These are phyloP conservation scores for Linnemannia schmuckeri DNA, from an alignment of 192 early-diverging fungal genomes.

Conservation along the genomic window DNA sequence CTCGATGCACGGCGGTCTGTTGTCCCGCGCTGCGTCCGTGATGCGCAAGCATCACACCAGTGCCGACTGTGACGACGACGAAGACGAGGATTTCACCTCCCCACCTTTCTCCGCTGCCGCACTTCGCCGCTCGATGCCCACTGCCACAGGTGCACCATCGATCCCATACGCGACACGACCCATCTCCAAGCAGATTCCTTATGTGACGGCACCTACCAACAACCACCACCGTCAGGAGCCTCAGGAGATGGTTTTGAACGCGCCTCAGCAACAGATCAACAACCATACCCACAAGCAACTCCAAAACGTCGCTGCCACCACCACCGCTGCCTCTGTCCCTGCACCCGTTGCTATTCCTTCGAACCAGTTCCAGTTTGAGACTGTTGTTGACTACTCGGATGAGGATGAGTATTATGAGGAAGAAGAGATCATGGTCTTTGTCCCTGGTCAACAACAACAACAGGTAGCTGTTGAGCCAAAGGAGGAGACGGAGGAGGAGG, in stretches of 20 bases:
- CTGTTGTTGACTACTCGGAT: conserved; percentile 14
- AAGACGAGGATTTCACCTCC: conserved; percentile 7
- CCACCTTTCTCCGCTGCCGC: conserved; percentile 1
- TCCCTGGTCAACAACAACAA: neutral
- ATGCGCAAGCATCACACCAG: conserved; percentile 9
- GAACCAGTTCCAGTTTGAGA: conserved; percentile 20
- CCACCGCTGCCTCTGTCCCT: neutral
- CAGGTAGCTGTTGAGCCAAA: neutral
- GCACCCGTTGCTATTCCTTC: neutral
- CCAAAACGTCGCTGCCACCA: neutral
- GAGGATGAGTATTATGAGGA: conserved; percentile 26
- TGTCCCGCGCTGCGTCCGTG: conserved; percentile 45
- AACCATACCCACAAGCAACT: conserved; percentile 10
- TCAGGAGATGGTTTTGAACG: neutral
- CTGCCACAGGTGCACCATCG: neutral
- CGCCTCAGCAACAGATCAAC: conserved; percentile 38
- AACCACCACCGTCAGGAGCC: conserved; percentile 6
- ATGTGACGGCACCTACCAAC: neutral
- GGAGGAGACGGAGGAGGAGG: conserved; percentile 42
- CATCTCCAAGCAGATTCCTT: neutral
- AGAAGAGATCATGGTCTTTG: neutral
- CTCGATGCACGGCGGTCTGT: conserved; percentile 38
- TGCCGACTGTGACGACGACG: conserved; percentile 12
- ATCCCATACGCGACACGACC: conserved; percentile 8
- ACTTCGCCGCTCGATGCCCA: neutral